Conservation (phyloP, 2,329 filamentous ascomycete genomes). For the Pseudogymnoascus sp. region DNA sequence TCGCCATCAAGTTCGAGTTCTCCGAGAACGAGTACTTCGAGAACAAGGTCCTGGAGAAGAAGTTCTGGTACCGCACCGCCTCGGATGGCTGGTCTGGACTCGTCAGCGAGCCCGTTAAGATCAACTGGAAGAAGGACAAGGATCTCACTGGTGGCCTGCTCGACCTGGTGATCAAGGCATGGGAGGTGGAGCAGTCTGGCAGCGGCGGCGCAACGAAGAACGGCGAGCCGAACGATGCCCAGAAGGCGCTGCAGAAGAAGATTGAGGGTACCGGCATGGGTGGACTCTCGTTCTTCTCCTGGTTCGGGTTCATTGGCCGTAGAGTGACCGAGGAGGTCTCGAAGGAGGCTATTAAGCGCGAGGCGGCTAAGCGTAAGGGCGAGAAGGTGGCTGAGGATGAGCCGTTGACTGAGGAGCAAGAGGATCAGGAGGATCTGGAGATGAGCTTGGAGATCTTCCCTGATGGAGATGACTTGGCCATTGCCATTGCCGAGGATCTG, state of each 20-base stretch:
- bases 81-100: conserved; percentile 64
- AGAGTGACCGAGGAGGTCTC: conserved; percentile 67
- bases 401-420: conserved; percentile 34
- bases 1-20: conserved; percentile 73
- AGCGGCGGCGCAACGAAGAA: conserved; percentile 23
- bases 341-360: conserved; percentile 49
- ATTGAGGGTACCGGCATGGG: conserved; percentile 52
- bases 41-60: conserved; percentile 74
- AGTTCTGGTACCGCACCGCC: conserved; percentile 73
- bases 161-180: conserved; percentile 61
- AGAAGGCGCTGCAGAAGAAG: conserved; percentile 44
- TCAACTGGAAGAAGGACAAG: conserved; percentile 78
- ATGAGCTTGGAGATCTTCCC: conserved; percentile 76
- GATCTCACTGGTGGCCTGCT: conserved; percentile 78
- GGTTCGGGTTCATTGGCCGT: conserved; percentile 72
- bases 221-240: conserved; percentile 34
- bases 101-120: conserved; percentile 80
- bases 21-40: conserved; percentile 73
- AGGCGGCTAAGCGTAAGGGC: conserved; percentile 45
- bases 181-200: conserved; percentile 48
- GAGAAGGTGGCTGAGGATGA: conserved; percentile 35
- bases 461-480: conserved; percentile 74
- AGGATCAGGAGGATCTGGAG: conserved; percentile 49
- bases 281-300: conserved; percentile 74
- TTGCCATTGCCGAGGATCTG: conserved; percentile 75